These are phyloP conservation scores for Fusarium piperis DNA, from an alignment of 2,329 filamentous ascomycete species.

Conservation along the genomic window DNA sequence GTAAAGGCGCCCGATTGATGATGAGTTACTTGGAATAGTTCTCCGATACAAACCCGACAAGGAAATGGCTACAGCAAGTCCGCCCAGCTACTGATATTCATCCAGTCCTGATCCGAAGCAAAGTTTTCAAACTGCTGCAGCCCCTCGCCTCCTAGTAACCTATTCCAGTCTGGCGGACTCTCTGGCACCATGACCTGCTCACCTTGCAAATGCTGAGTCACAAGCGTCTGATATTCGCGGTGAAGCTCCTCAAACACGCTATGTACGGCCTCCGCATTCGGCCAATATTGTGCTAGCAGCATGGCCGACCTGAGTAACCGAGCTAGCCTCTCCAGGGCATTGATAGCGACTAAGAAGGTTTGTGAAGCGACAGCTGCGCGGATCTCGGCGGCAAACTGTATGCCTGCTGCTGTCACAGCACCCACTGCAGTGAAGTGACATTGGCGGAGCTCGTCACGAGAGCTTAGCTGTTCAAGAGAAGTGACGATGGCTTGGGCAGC, in stretches of 20 bases:
- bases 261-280: conserved; percentile 39
- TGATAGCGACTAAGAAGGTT: conserved; percentile 35
- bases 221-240: conserved; percentile 35
- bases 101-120: conserved; percentile 37
- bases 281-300: conserved; percentile 34
- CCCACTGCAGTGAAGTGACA: conserved; percentile 41
- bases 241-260: conserved; percentile 41
- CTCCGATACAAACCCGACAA: neutral
- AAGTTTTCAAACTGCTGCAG: conserved; percentile 27
- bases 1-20: neutral
- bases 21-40: neutral
- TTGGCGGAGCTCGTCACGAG: conserved; percentile 32
- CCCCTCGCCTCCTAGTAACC: conserved; percentile 32
- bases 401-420: conserved; percentile 36
- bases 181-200: conserved; percentile 39
- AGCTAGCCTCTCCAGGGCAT: conserved; percentile 32
- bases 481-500: conserved; percentile 39
- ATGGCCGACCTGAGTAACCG: conserved; percentile 26
- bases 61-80: conserved; percentile 15
- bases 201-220: conserved; percentile 36
- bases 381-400: conserved; percentile 39
- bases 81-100: conserved; percentile 41
- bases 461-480: conserved; percentile 31
- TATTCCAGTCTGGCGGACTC: conserved; percentile 38
- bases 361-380: conserved; percentile 28